Percentiles rank a stretch among this genome's conserved stretches.
phyloP scores from a whole-genome alignment of 2,329 filamentous ascomycete species.

The Aspergillus luchuensis region DNA sequence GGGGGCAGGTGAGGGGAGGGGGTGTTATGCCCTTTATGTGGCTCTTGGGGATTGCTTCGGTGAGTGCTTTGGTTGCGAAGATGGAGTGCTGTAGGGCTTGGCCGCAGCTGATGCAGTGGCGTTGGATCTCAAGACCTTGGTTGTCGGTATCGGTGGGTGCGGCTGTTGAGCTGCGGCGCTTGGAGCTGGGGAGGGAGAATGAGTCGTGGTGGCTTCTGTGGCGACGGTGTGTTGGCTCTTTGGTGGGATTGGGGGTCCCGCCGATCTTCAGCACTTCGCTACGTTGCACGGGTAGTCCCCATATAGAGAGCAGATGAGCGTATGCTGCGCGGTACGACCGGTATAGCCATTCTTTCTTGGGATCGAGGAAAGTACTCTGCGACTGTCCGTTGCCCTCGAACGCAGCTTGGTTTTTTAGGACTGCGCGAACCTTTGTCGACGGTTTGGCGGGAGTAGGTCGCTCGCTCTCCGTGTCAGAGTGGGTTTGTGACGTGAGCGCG shows the following conservation, averaged over 20 bases:
- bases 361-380: conserved; percentile 53
- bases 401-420: conserved; percentile 58
- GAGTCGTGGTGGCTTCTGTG: conserved; percentile 31
- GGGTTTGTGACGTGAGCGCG: conserved; percentile 33
- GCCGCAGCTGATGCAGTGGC: conserved; percentile 47
- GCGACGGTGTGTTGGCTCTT: conserved; percentile 26
- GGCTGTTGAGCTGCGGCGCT: conserved; percentile 14
- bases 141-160: conserved; percentile 14
- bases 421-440: conserved; percentile 47
- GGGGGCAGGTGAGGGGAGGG: conserved; percentile 33
- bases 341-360: conserved; percentile 51
- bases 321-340: conserved; percentile 59
- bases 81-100: conserved; percentile 40
- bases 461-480: conserved; percentile 44
- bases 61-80: conserved; percentile 29
- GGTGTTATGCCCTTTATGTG: conserved; percentile 22
- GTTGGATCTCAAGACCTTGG: conserved; percentile 44
- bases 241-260: conserved; percentile 42
- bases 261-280: conserved; percentile 63
- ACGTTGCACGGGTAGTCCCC: conserved; percentile 57
- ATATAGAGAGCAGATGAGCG: conserved; percentile 60
- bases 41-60: conserved; percentile 25
- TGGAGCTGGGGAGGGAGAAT: conserved; percentile 25
- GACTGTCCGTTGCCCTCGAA: conserved; percentile 57
- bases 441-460: conserved; percentile 32